Evolutionary conservation across 2,329 filamentous ascomycete genomes (phyloP).

Genomic region (Calonectria montana): DNA sequence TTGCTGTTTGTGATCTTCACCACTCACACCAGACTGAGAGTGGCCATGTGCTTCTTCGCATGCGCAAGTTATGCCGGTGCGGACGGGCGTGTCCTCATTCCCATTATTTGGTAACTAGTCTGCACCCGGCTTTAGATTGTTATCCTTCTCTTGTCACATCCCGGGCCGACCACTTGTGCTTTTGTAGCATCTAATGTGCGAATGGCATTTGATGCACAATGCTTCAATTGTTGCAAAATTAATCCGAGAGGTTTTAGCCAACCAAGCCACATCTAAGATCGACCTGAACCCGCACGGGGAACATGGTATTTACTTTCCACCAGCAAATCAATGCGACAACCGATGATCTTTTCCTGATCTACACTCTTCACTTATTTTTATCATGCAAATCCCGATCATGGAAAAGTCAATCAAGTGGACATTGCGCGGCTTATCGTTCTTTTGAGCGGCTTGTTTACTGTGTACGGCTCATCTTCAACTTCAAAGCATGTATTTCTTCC

Average conservation of each 20-base stretch:
- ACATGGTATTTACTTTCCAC: slow-evolving; percentile 12
- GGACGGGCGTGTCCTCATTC: neutral
- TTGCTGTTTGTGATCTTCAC: slow-evolving; percentile 32
- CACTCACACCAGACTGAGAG: slow-evolving; percentile 28
- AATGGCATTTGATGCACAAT: neutral
- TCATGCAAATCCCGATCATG: slow-evolving; percentile 13
- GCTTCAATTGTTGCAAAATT: neutral
- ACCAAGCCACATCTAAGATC: slow-evolving; percentile 17
- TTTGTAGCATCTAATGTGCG: neutral
- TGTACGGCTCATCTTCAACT: neutral
- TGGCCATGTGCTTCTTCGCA: slow-evolving; percentile 33
- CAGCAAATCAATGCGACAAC: slow-evolving; percentile 7
- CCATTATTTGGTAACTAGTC: slow-evolving; percentile 2
- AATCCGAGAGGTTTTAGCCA: neutral
- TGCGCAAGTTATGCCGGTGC: slow-evolving; percentile 12
- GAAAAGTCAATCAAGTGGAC: neutral
- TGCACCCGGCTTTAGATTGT: neutral
- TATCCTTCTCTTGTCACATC: neutral
- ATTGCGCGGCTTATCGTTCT: slow-evolving; percentile 2
- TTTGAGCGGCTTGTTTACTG: slow-evolving; percentile 25
- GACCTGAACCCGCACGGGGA: neutral
- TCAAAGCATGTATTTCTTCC: neutral
- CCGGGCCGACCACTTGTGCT: neutral
- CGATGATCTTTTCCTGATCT: slow-evolving; percentile 19
- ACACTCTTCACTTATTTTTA: slow-evolving; percentile 25